Conservation (phyloP, 2,329 filamentous ascomycete species). For the Phoma herbarum region DNA sequence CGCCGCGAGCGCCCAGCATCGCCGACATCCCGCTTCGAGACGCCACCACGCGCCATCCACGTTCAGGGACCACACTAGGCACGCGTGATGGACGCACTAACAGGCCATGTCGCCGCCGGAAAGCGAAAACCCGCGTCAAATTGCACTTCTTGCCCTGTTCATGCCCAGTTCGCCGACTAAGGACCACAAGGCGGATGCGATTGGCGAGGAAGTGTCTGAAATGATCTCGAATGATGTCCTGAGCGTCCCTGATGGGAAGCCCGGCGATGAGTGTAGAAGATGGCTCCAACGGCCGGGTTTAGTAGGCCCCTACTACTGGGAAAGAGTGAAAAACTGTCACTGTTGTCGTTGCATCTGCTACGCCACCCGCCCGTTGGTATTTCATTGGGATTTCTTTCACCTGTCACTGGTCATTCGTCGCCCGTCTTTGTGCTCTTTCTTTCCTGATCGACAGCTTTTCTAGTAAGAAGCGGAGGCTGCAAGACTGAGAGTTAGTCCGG, state of each 20-base stretch:
- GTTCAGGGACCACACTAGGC: conserved; percentile 27
- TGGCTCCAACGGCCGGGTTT: background rate
- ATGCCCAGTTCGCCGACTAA: conserved; percentile 31
- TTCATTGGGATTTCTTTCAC: conserved; percentile 12
- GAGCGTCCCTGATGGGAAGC: background rate
- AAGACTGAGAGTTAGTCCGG: background rate
- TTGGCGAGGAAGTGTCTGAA: conserved; percentile 17
- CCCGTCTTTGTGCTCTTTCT: background rate
- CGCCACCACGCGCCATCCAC: conserved; percentile 28
- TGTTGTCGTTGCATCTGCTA: background rate
- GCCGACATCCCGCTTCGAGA: conserved; percentile 14
- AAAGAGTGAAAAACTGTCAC: background rate
- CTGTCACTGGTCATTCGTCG: background rate
- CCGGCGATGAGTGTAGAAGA: conserved; percentile 14
- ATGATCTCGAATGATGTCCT: background rate
- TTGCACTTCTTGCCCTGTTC: conserved; percentile 11
- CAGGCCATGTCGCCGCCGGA: conserved; percentile 6
- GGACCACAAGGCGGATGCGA: conserved; percentile 16
- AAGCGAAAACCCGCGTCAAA: conserved; percentile 22
- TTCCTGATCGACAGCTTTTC: background rate
- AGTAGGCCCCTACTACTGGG: background rate
- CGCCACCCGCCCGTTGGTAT: background rate
- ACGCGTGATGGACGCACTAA: conserved; percentile 21
- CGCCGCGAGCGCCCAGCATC: conserved; percentile 7
- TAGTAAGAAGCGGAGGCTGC: background rate